Evolutionary conservation across 2,329 filamentous ascomycete species (phyloP).

Genomic region (Botrytis sinoallii): DNA sequence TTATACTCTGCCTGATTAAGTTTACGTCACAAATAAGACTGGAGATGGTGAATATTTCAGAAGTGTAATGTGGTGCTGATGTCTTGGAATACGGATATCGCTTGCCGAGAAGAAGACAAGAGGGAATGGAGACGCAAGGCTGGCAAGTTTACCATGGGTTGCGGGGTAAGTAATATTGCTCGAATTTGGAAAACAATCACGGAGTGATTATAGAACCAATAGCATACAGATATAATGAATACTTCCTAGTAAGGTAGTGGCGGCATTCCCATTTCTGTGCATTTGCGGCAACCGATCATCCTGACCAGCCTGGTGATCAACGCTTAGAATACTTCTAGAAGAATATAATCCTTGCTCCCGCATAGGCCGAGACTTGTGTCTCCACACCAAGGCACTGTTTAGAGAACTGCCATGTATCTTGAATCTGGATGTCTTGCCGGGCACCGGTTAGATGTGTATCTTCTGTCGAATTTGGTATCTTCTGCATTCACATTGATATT

Average conservation of each 20-base stretch:
- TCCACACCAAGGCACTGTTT: not conserved
- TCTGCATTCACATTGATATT: not conserved
- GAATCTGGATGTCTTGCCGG: no score
- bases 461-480: not conserved
- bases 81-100: constrained; percentile 2
- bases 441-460: not conserved
- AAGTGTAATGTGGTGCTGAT: not conserved
- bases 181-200: not conserved
- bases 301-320: not conserved
- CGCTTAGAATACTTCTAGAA: not conserved
- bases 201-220: not conserved
- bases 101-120: not conserved
- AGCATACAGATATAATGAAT: not conserved
- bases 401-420: not conserved
- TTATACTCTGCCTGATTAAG: not conserved
- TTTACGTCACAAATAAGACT: not conserved
- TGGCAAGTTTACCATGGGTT: not conserved
- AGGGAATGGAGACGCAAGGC: not conserved
- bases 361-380: not conserved
- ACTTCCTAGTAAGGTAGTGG: not conserved
- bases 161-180: not conserved
- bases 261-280: not conserved
- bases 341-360: not conserved
- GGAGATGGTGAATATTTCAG: not conserved
- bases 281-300: not conserved